Percentiles rank a stretch among this genome's conserved stretches.
These are phyloP conservation scores for Centrapalus pauciflorus DNA, from an alignment of 129 eudicot species.

Conservation along the genomic window DNA sequence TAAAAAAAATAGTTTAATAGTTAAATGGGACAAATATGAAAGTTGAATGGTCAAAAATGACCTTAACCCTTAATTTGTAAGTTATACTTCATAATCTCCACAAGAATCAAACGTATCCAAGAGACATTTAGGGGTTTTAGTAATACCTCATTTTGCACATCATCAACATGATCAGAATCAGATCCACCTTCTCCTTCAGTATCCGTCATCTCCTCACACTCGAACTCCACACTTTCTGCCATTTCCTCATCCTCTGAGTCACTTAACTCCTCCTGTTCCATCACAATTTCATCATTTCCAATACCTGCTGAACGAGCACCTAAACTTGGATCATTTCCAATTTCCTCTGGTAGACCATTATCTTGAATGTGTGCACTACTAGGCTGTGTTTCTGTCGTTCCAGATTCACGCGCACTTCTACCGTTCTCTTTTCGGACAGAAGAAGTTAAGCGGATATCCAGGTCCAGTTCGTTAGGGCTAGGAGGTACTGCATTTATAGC, in stretches of 20 bases:
- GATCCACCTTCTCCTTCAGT: slow-evolving; percentile 73
- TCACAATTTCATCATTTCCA: slow-evolving; percentile 60
- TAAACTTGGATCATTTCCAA: slow-evolving; percentile 25
- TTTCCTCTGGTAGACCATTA: slow-evolving; percentile 13
- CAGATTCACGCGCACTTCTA: slow-evolving; percentile 16
- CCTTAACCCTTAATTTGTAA: no score
- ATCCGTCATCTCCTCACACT: slow-evolving; percentile 94
- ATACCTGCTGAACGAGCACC: slow-evolving; percentile 22
- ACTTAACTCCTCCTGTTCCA: slow-evolving; percentile 97
- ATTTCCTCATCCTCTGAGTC: slow-evolving; percentile 88
- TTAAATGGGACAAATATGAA: no score
- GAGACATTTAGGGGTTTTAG: neutral
- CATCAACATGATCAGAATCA: slow-evolving; percentile 43
- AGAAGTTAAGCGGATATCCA: slow-evolving; percentile 70
- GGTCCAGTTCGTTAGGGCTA: slow-evolving; percentile 60
- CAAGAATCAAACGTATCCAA: neutral
- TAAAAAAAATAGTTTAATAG: no score
- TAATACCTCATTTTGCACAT: slow-evolving; percentile 54
- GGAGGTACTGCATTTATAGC: slow-evolving; percentile 30
- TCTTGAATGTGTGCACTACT: neutral
- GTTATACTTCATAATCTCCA: neutral
- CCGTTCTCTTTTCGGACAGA: slow-evolving; percentile 39
- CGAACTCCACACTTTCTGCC: slow-evolving; percentile 83
- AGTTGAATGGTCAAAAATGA: no score
- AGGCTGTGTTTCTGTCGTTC: slow-evolving; percentile 16